Base-by-base conservation (phyloP, 2,329 filamentous ascomycete genomes). In the Drechslerella dactyloides region DNA sequence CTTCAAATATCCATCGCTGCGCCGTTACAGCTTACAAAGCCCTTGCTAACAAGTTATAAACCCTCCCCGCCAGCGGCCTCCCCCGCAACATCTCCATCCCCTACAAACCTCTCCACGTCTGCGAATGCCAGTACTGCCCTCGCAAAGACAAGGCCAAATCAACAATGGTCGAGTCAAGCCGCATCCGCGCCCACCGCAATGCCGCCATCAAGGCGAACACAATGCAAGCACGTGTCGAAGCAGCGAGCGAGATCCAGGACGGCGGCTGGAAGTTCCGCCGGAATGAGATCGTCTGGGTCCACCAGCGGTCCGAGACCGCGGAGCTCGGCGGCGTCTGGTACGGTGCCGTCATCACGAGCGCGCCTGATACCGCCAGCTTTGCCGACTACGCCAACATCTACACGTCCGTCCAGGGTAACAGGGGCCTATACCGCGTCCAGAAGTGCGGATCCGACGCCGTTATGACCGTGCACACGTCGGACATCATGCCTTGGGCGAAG, bases 241-340 rank as follows among this genome's bases (percentile, higher is more conserved):
- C 11, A 5, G 33, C 30, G 11, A 53, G 44, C 8, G 66, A 70
- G n/a, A 58, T 60, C 37, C 40, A 51, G 15, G 54, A 60, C 19
- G 66, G 66, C 5, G 66, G 59, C 13, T 70, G 66, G 66, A 70
- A 54, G 50, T 64, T 64, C 54, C 59, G 66, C 5, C 51, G 50
- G 17, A 42, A 42, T 0, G 66, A 70, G 33, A 15, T 70, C 10
- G 54, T 70, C 4, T 70, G 66, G 66, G 66, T 59, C 15, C 21
- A 64, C 48, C 8, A 52, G n/a, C 19, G 50, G 2, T 57, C 30
- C 15, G 54, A 35, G 35, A 55, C 37, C 21, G 37, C 37, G 19
- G 59, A 46, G 17, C 48, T 59, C 1, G 66, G 66, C 2, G 66
- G 66, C 1, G 59, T 54, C 33, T 70, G 66, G 66, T 59, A 64